Base-by-base conservation (phyloP, 257 asterid species). In the Nicotiana obtusifolia region DNA sequence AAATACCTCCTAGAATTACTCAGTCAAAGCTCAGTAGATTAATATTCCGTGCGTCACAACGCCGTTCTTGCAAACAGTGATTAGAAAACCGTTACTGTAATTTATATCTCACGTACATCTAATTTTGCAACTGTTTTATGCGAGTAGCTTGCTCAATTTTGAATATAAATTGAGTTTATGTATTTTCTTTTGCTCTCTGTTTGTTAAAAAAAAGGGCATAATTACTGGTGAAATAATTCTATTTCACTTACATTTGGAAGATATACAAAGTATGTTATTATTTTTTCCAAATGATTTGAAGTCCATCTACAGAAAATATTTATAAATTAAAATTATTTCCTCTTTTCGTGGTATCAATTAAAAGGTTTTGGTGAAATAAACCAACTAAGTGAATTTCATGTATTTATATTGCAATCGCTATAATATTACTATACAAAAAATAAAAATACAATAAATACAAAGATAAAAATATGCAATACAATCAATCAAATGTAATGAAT, bases 1-100 rank as follows among this genome's bases (percentile, higher is more conserved):
- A 76, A 31, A 65, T 83, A 5, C 79, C 79, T 33, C 31, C 47
- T 11, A 59, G 30, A 31, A 56, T 83, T 26, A 56, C 83, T 2
- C 77, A 86, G 60, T 35, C 64, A 13, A 86, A 64, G 76, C 82
- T 83, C 44, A 68, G 83, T 26, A 86, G 76, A 53, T 37, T 86
- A 68, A 28, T 83, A 75, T 33, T 35, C 53, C 83, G 81, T 11
- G 31, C 83, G 11, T 81, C 85, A 6, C 59, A 62, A 44, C 75
- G 64, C 9, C 22, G 52, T 1, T 77, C 86, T 77, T 86, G 88
- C 77, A 81, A 82, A 17, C 77, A 61, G 6, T 69, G 56, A 52
- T 67, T 24, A 76, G 64, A 19, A 57, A 19, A 57, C 8, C 5
- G 20, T 54, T 54, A 41, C 49, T 41, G 49, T 41, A 9, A 9